These are phyloP conservation scores for Trichoderma atroviride DNA, from an alignment of 2,329 filamentous ascomycete species.

Conservation along the genomic window DNA sequence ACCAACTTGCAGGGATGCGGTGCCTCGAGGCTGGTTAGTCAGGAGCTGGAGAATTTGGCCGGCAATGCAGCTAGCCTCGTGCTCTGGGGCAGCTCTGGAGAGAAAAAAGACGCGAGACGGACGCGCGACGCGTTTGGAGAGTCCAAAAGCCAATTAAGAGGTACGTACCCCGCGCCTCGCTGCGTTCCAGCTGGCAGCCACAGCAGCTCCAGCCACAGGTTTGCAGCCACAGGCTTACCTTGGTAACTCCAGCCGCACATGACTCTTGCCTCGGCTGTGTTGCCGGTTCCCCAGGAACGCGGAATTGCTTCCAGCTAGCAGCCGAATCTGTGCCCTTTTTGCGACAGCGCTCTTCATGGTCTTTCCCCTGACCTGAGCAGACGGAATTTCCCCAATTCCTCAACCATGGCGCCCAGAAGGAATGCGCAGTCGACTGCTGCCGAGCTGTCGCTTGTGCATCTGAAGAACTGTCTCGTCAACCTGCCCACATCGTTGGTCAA, in stretches of 20 bases:
- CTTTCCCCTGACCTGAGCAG: constrained; percentile 7
- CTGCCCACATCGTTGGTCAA: constrained; percentile 83
- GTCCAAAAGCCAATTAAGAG: constrained; percentile 21
- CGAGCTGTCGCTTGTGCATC: constrained; percentile 80
- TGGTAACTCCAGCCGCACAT: constrained; percentile 35
- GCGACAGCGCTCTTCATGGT: not conserved
- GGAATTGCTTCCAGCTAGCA: constrained; percentile 24
- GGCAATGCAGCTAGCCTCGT: not conserved
- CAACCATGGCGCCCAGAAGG: constrained; percentile 52
- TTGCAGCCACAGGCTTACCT: not conserved
- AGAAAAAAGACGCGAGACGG: constrained; percentile 39
- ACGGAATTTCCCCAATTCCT: constrained; percentile 20
- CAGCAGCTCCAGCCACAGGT: not conserved
- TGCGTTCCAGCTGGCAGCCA: not conserved
- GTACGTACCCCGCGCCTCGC: constrained; percentile 16
- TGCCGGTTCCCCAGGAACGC: constrained; percentile 27
- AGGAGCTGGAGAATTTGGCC: constrained; percentile 7
- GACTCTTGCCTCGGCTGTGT: constrained; percentile 41
- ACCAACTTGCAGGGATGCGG: constrained; percentile 32
- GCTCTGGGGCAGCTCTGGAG: constrained; percentile 9
- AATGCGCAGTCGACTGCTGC: constrained; percentile 69
- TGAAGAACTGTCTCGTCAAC: constrained; percentile 95
- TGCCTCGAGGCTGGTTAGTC: constrained; percentile 15
- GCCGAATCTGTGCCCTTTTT: constrained; percentile 5
- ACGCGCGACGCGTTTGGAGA: constrained; percentile 37